Evolutionary conservation across 495 filamentous ascomycete genomes (phyloP), one percentile per base, ranked within the genome.

Genomic region (Aspergillus panamensis): DNA sequence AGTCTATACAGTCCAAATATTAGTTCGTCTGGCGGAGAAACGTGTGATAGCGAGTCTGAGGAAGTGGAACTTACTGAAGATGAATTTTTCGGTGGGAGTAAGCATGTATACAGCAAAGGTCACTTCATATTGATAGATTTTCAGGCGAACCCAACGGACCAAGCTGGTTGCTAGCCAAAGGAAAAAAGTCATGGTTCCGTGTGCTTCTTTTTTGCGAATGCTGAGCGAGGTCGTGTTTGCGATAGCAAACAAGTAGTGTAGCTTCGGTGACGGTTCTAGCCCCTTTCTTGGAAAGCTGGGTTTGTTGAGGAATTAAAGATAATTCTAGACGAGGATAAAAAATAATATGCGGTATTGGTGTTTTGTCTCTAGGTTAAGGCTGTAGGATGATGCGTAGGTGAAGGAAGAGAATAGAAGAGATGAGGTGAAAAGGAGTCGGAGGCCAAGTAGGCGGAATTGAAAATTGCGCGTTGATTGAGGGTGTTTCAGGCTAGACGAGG

Each of bases 51-150:
- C 13, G 6, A 45, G 30, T 19, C 8, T 6, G 13, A 48, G 17
- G 25, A 37, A 12, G 21, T 39, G 14, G 19, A 44, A 75, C 84
- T 43, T 83, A 91, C 87, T 92, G 77, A 93, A 90, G 67, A 93
- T 87, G 74, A 92, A 85, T 61, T 89, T 90, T 73, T 93, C 89
- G 6, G 85, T 89, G 5, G 87, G 84, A 12, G 89, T 92, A 33
- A 93, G 81, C 89, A 93, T 93, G 77, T 93, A 93, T 20, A 92
- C 77, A 44, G 87, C 83, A 69, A 90, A 89, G 5, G 89, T 91
- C 63, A 92, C 89, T 69, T 92, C 89, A 70, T 91, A 92, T 71
- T 93, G 89, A 70, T 93, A 93, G 56, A 85, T 82, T 75, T 93
- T 93, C 57, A 88, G 78, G 66, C 86, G 85, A 53, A 92, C 75